Base-by-base conservation (phyloP, 192 early-diverging fungal species). In the Entomortierella beljakovae region DNA sequence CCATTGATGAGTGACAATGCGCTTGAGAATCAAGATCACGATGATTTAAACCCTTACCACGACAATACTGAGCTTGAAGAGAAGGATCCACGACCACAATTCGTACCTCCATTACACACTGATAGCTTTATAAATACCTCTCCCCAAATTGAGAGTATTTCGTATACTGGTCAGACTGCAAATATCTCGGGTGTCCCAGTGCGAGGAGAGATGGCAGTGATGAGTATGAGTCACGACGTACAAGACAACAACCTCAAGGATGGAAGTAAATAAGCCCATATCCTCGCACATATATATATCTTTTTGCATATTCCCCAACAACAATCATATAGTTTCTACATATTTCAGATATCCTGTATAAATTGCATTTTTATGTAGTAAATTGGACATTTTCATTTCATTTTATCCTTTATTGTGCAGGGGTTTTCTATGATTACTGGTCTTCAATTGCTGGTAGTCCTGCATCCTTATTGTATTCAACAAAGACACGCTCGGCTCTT, bases 391-490 rank as follows among this genome's bases (percentile, higher is more conserved):
- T 16, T 55, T 18, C 26, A 43, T 6, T 55, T 53, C 20, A 38
- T 55, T 26, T 33, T 20, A 1, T 20, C 1, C 16, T 26, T 59
- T 25, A 7, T 28, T 23, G 29, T 56, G 23, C 15, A 26, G 23
- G 23, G 3, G 3, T 46, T 4, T 20, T 46, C 43, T 46, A 11
- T 46, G 5, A 57, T 43, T 64, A 77, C 54, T 77, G 68, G 43
- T 64, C 54, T 6, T 77, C 73, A 32, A 77, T 58, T 22, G 35
- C 52, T 37, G 73, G 73, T 50, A 65, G 57, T 57, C 80, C 80
- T 43, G 80, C 80, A 54, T 76, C 33, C 56, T 68, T 69, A 57
- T 81, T 81, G 60, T 81, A 81, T 37, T 80, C 80, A 22, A 87
- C 65, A 59, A 81, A 76, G 51, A 87, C 37, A 33, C 86, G 80